These are phyloP conservation scores for Areca catechu DNA, from an alignment of 176 grass and related monocot genomes.

Conservation along the genomic window DNA sequence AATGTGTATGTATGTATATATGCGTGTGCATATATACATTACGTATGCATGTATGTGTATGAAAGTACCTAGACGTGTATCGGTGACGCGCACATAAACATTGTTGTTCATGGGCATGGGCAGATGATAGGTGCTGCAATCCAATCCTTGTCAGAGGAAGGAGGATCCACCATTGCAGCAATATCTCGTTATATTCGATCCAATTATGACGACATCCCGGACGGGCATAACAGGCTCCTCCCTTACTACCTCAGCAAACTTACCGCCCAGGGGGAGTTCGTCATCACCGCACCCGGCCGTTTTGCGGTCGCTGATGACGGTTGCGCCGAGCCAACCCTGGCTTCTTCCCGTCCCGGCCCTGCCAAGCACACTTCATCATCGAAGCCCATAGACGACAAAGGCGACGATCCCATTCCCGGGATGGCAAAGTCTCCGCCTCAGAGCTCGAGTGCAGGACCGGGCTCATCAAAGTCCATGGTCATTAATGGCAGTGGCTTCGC, in stretches of 20 bases:
- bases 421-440: no score
- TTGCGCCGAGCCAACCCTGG: background rate
- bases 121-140: conserved; percentile 52
- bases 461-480: no score
- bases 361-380: no score
- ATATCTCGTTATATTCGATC: conserved; percentile 35
- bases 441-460: no score
- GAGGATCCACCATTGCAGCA: conserved; percentile 20
- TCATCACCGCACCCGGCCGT: background rate
- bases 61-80: no score
- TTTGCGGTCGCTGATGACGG: background rate
- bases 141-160: conserved; percentile 17
- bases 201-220: conserved; percentile 21
- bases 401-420: no score
- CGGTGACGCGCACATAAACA: no score
- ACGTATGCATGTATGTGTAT: no score
- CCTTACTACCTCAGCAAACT: conserved; percentile 44
- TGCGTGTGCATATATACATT: no score
- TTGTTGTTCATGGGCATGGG: background rate
- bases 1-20: no score
- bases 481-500: no score
- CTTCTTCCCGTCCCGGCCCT: background rate
- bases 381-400: no score
- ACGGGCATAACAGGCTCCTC: conserved; percentile 30
- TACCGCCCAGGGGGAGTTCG: background rate